Base-by-base conservation (phyloP, 2,329 filamentous ascomycete species). In the Xylaria multiplex region DNA sequence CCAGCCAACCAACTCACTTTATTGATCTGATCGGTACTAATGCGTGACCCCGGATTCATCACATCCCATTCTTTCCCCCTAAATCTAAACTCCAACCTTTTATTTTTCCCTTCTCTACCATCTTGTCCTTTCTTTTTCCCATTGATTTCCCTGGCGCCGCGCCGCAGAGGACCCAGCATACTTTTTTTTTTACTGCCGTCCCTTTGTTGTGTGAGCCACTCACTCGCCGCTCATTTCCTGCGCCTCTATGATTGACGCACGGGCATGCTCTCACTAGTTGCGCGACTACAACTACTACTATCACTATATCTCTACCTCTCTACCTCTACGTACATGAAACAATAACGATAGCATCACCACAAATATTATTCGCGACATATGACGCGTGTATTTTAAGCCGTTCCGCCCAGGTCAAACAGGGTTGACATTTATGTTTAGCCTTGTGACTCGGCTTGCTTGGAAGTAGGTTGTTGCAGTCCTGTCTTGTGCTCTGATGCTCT, bases 351-450 rank as follows among this genome's bases (percentile, higher is more conserved):
- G 19, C 53, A 54, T 54, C 32, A 30, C 45, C 50, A 59, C 64
- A 67, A 56, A 40, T 55, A 24, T 32, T 48, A 58, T 58, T 37
- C 65, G 63, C 65, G 66, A 72, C 72, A 69, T 68, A 75, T 75
- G 74, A 74, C 73, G 69, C 64, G 48, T 59, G 60, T 27, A 37
- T 68, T 37, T 45, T 65, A 48, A 59, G 27, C 49, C 46, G 60
- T 56, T 71, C 69, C 70, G 54, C 62, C 63, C 62, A 64, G 70
- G 70, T 71, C 67, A 59, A 50, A 65, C 66, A 70, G 69, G 73
- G 69, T 62, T 35, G n/a, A 56, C 16, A 49, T 65, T 53, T 52
- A 56, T 65, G 22, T 35, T 40, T 37, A 50, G 49, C 24, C 43
- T 43, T 65, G 49, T 48, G 43, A 52, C 56, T 56, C 42, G 65